These are phyloP conservation scores for Corchorus olitorius DNA, from an alignment of 345 rosid genomes.

Conservation along the genomic window DNA sequence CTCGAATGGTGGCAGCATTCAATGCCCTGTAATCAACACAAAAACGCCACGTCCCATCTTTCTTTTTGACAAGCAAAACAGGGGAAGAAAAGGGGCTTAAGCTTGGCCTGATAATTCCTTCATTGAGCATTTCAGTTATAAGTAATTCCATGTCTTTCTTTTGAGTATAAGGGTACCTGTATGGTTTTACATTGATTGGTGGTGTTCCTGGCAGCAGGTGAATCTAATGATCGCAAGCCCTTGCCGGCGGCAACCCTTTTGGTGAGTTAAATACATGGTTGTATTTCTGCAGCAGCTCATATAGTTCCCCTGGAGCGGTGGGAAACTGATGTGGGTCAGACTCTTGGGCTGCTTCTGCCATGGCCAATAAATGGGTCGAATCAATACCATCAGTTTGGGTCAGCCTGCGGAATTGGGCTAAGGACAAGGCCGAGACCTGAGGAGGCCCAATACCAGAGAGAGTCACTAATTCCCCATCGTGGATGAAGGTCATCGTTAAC, in stretches of 20 bases:
- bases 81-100: neutral
- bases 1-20: neutral
- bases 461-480: no score
- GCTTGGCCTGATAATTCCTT: neutral
- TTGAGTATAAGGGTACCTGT: neutral
- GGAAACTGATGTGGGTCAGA: no score
- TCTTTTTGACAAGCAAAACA: neutral
- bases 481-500: no score
- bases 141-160: neutral
- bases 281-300: no score
- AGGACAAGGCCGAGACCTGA: no score
- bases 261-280: no score
- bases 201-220: neutral
- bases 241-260: neutral
- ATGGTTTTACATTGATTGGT: neutral
- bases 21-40: neutral
- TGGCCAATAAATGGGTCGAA: no score
- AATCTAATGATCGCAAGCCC: neutral
- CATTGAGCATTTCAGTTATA: neutral
- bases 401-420: no score
- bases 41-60: neutral
- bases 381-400: no score
- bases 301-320: no score
- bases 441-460: no score
- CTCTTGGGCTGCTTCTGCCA: no score